Evolutionary conservation across 495 filamentous ascomycete species (phyloP).

Genomic region (Lepraria neglecta): DNA sequence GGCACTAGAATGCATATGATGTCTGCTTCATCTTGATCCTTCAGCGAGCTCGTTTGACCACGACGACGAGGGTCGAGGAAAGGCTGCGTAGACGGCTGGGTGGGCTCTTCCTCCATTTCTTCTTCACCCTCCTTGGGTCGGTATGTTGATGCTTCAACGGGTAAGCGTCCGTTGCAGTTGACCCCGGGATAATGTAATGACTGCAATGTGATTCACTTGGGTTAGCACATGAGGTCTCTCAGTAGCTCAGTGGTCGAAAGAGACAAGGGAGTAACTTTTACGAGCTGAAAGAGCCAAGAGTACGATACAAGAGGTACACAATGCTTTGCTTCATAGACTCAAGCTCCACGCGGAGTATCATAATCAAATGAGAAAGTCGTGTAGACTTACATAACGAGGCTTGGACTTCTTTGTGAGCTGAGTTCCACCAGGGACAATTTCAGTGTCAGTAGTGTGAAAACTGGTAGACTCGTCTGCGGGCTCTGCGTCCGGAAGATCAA

Average conservation of each 20-base stretch:
- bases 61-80: conserved; percentile 71
- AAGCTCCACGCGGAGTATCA: no score
- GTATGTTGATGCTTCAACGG: conserved; percentile 15
- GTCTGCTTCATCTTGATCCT: conserved; percentile 73
- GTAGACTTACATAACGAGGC: conserved; percentile 11
- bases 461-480: neutral
- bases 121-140: neutral
- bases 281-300: neutral
- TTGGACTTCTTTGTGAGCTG: neutral
- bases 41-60: conserved; percentile 67
- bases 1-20: conserved; percentile 87
- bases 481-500: neutral
- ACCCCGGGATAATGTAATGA: conserved; percentile 20
- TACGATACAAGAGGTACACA: no score
- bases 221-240: neutral
- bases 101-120: conserved; percentile 37
- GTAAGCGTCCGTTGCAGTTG: conserved; percentile 24
- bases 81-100: conserved; percentile 72
- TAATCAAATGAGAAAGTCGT: neutral
- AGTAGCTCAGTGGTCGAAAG: no score
- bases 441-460: neutral
- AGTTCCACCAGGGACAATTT: conserved; percentile 8
- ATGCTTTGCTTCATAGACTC: no score
- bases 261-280: neutral
- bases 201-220: neutral